Evolutionary conservation across 768 basidiomycete genomes (phyloP).

Genomic region (Gloeostereum incarnatum): DNA sequence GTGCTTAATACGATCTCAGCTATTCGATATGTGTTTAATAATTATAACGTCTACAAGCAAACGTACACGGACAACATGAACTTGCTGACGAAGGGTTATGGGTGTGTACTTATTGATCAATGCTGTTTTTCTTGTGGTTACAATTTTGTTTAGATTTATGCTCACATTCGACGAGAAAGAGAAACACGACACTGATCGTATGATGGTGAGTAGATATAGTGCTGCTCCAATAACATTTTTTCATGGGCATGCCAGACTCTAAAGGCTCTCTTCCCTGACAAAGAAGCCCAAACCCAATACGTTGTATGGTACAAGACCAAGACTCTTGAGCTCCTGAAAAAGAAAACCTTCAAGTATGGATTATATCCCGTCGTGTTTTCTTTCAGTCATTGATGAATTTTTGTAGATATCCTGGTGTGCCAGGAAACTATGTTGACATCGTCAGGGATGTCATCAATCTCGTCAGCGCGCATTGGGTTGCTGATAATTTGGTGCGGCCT

Average conservation of each 20-base stretch:
- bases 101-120: too few species aligned
- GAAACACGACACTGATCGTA: conserved; percentile 23
- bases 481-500: conserved; percentile 23
- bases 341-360: too few species aligned
- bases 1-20: conserved; percentile 22
- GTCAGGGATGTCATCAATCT: conserved; percentile 40
- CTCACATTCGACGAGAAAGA: conserved; percentile 22
- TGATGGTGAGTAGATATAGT: conserved; percentile 9
- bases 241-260: conserved; percentile 8
- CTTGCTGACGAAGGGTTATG: conserved; percentile 22
- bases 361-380: too few species aligned
- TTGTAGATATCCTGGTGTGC: conserved; percentile 21
- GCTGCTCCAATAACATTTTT: neutral
- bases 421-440: conserved; percentile 33
- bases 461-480: conserved; percentile 28
- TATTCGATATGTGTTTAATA: conserved; percentile 23
- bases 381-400: too few species aligned
- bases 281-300: conserved; percentile 18
- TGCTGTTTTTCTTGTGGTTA: too few species aligned
- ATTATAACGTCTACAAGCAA: conserved; percentile 26
- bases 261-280: conserved; percentile 26
- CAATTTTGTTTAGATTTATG: too few species aligned
- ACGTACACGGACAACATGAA: too few species aligned
- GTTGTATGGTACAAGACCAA: conserved; percentile 19
- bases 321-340: conserved; percentile 22